Percentiles rank a stretch among this genome's conserved stretches.
Conservation (phyloP, 495 filamentous ascomycete genomes). For the Tuber brumale region DNA sequence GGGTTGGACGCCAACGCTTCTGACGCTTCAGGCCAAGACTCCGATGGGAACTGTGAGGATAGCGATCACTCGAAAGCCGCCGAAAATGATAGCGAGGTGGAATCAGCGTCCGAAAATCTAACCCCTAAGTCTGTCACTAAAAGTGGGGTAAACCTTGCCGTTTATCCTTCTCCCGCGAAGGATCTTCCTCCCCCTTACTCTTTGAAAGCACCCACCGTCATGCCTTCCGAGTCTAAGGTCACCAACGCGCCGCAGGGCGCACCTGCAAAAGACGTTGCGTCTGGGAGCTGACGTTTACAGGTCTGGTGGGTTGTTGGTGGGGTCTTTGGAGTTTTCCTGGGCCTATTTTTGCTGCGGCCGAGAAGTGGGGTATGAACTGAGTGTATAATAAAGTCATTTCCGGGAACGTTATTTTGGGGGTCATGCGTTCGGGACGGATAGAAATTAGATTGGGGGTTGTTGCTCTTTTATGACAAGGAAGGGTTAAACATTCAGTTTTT, state of each 20-base stretch:
- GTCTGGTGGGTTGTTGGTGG: neutral
- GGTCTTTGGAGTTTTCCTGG: neutral
- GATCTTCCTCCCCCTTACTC: neutral
- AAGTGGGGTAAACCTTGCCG: neutral
- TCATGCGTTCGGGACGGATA: neutral
- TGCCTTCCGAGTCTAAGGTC: neutral
- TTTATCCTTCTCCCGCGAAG: neutral
- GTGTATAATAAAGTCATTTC: neutral
- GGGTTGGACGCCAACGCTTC: conserved; percentile 54
- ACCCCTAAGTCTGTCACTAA: neutral
- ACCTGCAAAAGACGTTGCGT: neutral
- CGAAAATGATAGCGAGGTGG: conserved; percentile 15
- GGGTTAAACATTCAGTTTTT: neutral
- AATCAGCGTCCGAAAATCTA: conserved; percentile 6
- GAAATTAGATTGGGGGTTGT: neutral
- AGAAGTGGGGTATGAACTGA: neutral
- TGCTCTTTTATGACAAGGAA: neutral
- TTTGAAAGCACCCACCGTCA: neutral
- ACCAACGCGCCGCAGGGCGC: neutral
- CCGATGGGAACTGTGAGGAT: conserved; percentile 26
- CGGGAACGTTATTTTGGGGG: neutral
- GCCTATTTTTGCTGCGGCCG: neutral
- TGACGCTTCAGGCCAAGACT: conserved; percentile 25
- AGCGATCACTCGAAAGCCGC: conserved; percentile 32
- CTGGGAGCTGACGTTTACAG: neutral